Evolutionary conservation across 768 basidiomycete genomes (phyloP), one percentile per base, ranked within the genome.

Genomic region (Phlegmacium glaucopus): DNA sequence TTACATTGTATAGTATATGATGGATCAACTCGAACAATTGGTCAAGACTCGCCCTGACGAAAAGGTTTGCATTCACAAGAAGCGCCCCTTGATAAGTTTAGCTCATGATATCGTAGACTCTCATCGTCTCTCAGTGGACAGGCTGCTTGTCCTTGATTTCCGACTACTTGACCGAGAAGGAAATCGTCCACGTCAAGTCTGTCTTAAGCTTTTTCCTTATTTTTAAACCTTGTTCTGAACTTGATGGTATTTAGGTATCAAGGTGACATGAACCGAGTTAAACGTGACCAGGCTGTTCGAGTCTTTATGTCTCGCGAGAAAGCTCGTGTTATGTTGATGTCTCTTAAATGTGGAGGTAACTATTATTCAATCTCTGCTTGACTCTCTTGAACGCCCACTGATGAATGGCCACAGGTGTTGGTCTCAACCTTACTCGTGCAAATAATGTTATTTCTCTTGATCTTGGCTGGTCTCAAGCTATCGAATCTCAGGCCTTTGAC

Each of bases 111-210:
- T 30, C 39, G 10, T 30, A 85, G 79, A 74, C 76, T 39, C 60
- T 91, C 42, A 65, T 89, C 48, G 72, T 88, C 47, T 87, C 84
- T 0, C 83, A 85, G 60, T 90, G 87, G 81, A 85, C 83, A 0
- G 62, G 70, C 6, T 85, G 80, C 47, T 71, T 91, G 30, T 71
- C 76, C 9, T 70, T 89, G 4, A 75, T 83, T n/a, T 83, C 78
- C 0, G 64, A 77, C 42, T 85, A 83, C 57, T 69, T 90, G n/a
- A 62, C 64, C 0, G 74, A 78, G 55, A 65, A 74, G 16, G 68
- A 68, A 1, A 72, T 84, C 39, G 54, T 65, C 3, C 80, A 81
- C 51, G 77, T 84, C 47, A 82, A 79, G 78, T 81, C 53, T 11
- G 68, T 56, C 43, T 11, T 29, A 15, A 28, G 50, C 18, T 40